Base-by-base conservation (phyloP, 805 yeast species). In the Lipomyces orientalis region DNA sequence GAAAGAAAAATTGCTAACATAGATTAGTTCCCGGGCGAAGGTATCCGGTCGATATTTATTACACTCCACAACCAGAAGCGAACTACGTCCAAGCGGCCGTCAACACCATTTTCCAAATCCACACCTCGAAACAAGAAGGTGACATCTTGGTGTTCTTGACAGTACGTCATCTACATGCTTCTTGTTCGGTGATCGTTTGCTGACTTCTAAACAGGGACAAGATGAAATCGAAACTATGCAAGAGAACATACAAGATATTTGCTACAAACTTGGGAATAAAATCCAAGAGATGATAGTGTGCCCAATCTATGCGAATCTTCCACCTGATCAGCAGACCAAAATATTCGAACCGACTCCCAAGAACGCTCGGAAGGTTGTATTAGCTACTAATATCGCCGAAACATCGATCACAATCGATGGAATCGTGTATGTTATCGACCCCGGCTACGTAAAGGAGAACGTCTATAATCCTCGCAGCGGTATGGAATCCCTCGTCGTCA, bases 391-490 rank as follows among this genome's bases (percentile, higher is more conserved):
- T 74, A 95, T 94, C 73, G 99, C 98, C 0, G 99, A 94, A 78
- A 95, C 99, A 0, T 94, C 98, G 8, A 87, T 95, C 74, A 95
- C 99, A 2, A 93, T 95, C 68, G 97, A 94, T 77, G 97, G 97
- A 12, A 90, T 95, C 46, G 89, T 84, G 71, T 95, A 88, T 75
- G 99, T 95, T 39, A 86, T 95, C 33, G 99, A 95, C 75, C 96
- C 98, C 0, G 99, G 99, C 0, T 93, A 90, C 78, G 94, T 93
- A 16, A 95, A 95, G 78, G 86, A 93, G 58, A 93, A 91, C 74
- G 91, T 92, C 1, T 94, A 90, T 79, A 95, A 93, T 76, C 88
- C 97, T 1, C 86, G 90, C 73, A 80, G 91, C 16, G 97, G 98
- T 19, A 93, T 95, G 93, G 98, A 94, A 74, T 87, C 94, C 6